Evolutionary conservation across 768 basidiomycete species (phyloP), one percentile per base, ranked within the genome.

Genomic region (Tulasnella sp.): DNA sequence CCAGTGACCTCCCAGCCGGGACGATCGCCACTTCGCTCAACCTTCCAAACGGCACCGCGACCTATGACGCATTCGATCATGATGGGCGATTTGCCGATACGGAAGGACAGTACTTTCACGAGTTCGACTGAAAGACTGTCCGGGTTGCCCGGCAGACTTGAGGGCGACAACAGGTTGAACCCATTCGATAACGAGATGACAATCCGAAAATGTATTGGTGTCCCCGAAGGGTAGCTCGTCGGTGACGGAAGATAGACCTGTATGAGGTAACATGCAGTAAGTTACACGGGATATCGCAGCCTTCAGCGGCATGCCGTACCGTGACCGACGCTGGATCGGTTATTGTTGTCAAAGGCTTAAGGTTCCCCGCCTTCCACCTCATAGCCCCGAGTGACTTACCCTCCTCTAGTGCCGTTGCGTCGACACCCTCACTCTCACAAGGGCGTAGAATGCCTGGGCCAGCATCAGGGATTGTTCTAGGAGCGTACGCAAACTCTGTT

Each of bases 171-270:
- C 9, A 29, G 0, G n/a, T 23, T 26, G 73, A 44, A 15, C 9
- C 1, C 44, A 42, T n/a, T 18, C n/a, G 48, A 20, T 5, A 39
- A 42, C 32, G 71, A 23, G 51, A 75, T 32, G 74, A 39, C 26
- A 20, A 75, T 57, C 48, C 44, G 44, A 18, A 75, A 75, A n/a
- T 46, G 74, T 9, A 75, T 46, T 13, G 44, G 44, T 37, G 46
- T 75, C 26, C 55, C 46, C 16, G 74, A 46, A 23, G 74, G 23
- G n/a, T 75, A 75, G 55, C 74, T 75, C 16, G 46, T 37, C 0
- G 74, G 74, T 15, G 46, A 48, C 10, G 74, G 74, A 15, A 75
- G 26, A 29, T 39, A 26, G 74, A 75, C n/a, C 74, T 75, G 46
- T 20, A n/a, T 1, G 40, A n/a, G 18, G 6, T 20, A 55, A 10